A percentile compares a stretch with the other conserved stretches of the same genome.
Evolutionary conservation across 2,329 filamentous ascomycete genomes (phyloP).

Genomic region (Trichoderma lentiforme): DNA sequence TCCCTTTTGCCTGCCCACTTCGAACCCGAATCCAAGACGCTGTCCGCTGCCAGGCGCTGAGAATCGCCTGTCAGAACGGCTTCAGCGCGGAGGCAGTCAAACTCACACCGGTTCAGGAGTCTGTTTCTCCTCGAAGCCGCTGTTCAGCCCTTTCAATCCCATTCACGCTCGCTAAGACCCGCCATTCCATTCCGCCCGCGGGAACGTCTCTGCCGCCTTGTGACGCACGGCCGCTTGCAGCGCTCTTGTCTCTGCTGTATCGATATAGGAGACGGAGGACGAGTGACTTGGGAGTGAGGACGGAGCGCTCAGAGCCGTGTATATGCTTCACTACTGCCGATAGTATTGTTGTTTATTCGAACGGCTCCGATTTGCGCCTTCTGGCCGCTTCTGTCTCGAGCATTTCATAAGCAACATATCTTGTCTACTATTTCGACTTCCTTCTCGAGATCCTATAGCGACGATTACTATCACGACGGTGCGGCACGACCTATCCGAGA

Average conservation of each 20-base stretch:
- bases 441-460: not conserved
- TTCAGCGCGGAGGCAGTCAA: not conserved
- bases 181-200: constrained; percentile 15
- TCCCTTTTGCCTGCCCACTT: not conserved
- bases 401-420: not conserved
- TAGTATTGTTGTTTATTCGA: not conserved
- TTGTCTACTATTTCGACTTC: not conserved
- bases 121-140: not conserved
- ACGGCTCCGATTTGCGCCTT: not conserved
- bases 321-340: not conserved
- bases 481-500: not conserved
- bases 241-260: not conserved
- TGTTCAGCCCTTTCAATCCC: not conserved
- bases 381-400: not conserved
- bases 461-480: not conserved
- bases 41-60: not conserved
- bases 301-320: not conserved
- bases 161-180: constrained; percentile 18
- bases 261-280: not conserved
- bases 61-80: not conserved
- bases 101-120: not conserved
- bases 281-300: not conserved
- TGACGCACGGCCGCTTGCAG: not conserved
- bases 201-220: not conserved
- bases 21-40: not conserved